A percentile compares a stretch with the other conserved stretches of the same genome.
These are phyloP conservation scores for Terfezia boudieri DNA, from an alignment of 495 filamentous ascomycete genomes.

Conservation along the genomic window DNA sequence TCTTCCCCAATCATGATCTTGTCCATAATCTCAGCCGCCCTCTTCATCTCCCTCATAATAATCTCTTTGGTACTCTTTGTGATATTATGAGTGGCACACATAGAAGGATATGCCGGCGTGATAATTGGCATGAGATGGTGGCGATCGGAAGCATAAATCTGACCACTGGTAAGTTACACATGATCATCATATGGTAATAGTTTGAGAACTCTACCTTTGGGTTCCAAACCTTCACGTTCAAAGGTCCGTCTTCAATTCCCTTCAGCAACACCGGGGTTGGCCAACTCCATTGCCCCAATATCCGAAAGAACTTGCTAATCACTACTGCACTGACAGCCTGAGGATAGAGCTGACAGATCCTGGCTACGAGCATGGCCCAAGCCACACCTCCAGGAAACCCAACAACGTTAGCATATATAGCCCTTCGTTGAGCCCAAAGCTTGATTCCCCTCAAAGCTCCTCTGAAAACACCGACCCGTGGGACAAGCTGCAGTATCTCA, in stretches of 20 bases:
- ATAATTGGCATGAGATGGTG: slow-evolving; percentile 93
- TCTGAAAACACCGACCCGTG: slow-evolving; percentile 69
- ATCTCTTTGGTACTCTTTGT: slow-evolving; percentile 63
- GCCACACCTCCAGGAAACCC: slow-evolving; percentile 93
- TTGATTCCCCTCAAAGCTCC: slow-evolving; percentile 79
- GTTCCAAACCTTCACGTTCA: slow-evolving; percentile 81
- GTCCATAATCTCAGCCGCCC: slow-evolving; percentile 54
- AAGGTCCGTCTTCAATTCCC: slow-evolving; percentile 57
- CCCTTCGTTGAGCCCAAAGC: slow-evolving; percentile 82
- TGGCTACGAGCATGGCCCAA: slow-evolving; percentile 90
- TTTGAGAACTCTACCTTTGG: slow-evolving; percentile 33
- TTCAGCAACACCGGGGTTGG: slow-evolving; percentile 78
- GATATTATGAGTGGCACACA: slow-evolving; percentile 92
- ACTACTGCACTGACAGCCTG: slow-evolving; percentile 69
- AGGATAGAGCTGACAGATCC: slow-evolving; percentile 94
- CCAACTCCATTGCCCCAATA: slow-evolving; percentile 85
- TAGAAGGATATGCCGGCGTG: slow-evolving; percentile 83
- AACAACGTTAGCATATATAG: slow-evolving; percentile 84
- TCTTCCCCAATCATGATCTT: slow-evolving; percentile 52
- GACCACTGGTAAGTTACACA: neutral
- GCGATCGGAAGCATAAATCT: slow-evolving; percentile 62
- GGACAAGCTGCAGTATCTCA: slow-evolving; percentile 71
- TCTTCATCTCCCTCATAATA: slow-evolving; percentile 59
- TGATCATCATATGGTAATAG: neutral
- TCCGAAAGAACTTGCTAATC: slow-evolving; percentile 76